A percentile compares a stretch with the other conserved stretches of the same genome.
Conservation (phyloP, 352 stramenopile species). For the Pythium inflatum region DNA sequence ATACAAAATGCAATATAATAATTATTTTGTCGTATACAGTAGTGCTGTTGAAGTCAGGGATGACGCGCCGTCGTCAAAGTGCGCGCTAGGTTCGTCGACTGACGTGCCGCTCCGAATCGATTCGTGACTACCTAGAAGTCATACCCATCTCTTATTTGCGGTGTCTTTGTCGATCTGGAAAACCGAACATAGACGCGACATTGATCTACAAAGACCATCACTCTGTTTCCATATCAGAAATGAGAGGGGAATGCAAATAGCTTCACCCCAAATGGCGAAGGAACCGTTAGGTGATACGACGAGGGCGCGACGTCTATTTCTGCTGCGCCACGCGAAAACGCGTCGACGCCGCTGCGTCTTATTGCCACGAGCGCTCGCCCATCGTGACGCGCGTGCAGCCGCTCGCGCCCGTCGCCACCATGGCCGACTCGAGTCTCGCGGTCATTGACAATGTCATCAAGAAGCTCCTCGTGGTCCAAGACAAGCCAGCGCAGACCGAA, state of each 20-base stretch:
- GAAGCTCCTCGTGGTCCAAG: constrained; percentile 73
- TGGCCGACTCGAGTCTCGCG: constrained; percentile 58
- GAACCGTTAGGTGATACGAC: too few species aligned
- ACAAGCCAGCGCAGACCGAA: constrained; percentile 78
- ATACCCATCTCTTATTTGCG: not conserved
- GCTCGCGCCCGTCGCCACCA: constrained; percentile 16
- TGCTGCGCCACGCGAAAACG: too few species aligned
- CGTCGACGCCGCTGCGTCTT: too few species aligned
- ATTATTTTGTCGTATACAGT: constrained; percentile 18
- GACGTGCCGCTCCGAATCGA: constrained; percentile 3
- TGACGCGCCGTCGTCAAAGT: constrained; percentile 28
- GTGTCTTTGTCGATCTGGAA: not conserved
- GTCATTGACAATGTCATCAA: constrained; percentile 75
- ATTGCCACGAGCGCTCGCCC: not conserved
- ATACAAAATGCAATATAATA: constrained; percentile 17
- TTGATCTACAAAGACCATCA: not conserved
- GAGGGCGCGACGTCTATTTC: too few species aligned
- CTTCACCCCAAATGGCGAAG: too few species aligned
- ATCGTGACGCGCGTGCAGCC: constrained; percentile 30
- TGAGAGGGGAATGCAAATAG: not conserved
- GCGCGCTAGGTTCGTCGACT: constrained; percentile 17
- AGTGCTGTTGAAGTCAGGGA: not conserved
- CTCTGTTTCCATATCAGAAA: constrained; percentile 3
- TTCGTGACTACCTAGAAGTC: constrained; percentile 6
- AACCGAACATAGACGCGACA: not conserved